Percentiles rank a stretch among this genome's conserved stretches.
These are phyloP conservation scores for Cryptococcus sp. DNA, from an alignment of 1,284 basidiomycete genomes.

Conservation along the genomic window DNA sequence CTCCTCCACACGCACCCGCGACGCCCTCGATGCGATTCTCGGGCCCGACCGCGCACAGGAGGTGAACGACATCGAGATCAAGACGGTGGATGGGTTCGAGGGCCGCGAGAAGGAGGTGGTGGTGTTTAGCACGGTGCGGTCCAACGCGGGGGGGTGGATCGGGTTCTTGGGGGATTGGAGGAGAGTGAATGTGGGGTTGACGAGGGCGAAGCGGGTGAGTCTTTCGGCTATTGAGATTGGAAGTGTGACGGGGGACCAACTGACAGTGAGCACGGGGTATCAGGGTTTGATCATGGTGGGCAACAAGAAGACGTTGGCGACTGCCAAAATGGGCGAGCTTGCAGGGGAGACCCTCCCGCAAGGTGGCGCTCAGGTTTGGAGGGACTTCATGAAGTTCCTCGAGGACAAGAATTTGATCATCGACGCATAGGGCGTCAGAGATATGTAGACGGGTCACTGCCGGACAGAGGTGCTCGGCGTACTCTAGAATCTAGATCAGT, in stretches of 20 bases:
- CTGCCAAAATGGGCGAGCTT: slow-evolving; percentile 24
- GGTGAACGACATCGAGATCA: slow-evolving; percentile 67
- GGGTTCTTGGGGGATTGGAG: slow-evolving; percentile 87
- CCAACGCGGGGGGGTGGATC: slow-evolving; percentile 67
- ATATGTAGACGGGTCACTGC: background rate
- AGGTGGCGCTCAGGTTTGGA: slow-evolving; percentile 41
- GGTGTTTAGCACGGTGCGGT: slow-evolving; percentile 83
- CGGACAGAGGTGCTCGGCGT: too few species aligned
- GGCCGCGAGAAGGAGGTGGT: slow-evolving; percentile 89
- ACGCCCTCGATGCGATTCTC: slow-evolving; percentile 59
- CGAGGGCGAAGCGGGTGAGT: slow-evolving; percentile 71
- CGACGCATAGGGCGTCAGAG: slow-evolving; percentile 12
- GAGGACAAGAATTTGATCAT: slow-evolving; percentile 28
- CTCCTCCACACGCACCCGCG: slow-evolving; percentile 51
- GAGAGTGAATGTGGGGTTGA: slow-evolving; percentile 82
- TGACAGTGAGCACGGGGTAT: slow-evolving; percentile 2
- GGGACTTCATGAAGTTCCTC: slow-evolving; percentile 34
- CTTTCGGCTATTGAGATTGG: background rate
- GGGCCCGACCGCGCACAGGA: slow-evolving; percentile 65
- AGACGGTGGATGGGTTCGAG: slow-evolving; percentile 90
- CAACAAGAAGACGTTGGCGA: slow-evolving; percentile 64
- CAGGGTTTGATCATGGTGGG: slow-evolving; percentile 65
- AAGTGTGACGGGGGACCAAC: background rate
- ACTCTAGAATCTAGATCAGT: background rate
- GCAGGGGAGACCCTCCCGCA: slow-evolving; percentile 27